A percentile compares a stretch with the other conserved stretches of the same genome.
These are phyloP conservation scores for Kernera saxatilis DNA, from an alignment of 345 rosid genomes.

Conservation along the genomic window DNA sequence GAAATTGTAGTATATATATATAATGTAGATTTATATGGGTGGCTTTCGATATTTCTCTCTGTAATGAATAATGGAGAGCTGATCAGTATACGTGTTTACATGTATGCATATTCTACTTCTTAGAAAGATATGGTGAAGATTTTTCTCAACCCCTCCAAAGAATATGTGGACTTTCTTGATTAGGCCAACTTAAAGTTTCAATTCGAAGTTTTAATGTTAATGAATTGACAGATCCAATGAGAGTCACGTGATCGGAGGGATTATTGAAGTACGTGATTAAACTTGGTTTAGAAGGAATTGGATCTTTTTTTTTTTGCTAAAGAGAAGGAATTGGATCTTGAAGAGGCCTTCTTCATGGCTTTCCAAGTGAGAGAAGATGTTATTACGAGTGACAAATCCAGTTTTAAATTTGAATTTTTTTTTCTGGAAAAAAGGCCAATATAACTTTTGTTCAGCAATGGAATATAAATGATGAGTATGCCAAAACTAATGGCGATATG, in stretches of 20 bases:
- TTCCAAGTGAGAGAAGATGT: conserved; percentile 4
- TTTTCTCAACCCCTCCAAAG: conserved; percentile 16
- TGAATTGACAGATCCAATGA: conserved; percentile 23
- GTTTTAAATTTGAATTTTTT: neutral
- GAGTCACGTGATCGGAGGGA: conserved; percentile 14
- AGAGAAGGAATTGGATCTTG: neutral
- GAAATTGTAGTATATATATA: neutral
- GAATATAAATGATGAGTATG: neutral
- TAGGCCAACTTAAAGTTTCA: neutral
- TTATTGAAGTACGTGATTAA: neutral
- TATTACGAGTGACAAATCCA: neutral
- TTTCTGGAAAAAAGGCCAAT: neutral
- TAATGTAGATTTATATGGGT: neutral
- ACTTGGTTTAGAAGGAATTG: conserved; percentile 4
- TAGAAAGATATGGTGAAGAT: conserved; percentile 4
- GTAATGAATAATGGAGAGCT: conserved; percentile 4
- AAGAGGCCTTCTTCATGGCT: neutral
- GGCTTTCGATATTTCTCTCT: neutral
- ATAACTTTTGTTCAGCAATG: neutral
- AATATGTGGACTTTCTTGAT: conserved; percentile 15
- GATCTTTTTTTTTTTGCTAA: too few relatives aligned
- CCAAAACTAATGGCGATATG: too few relatives aligned
- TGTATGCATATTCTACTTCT: neutral
- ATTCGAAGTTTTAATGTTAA: neutral
- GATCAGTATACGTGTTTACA: neutral